A percentile compares a stretch with the other conserved stretches of the same genome.
These are phyloP conservation scores for Ramaria sp. DNA, from an alignment of 768 basidiomycete genomes.

Conservation along the genomic window DNA sequence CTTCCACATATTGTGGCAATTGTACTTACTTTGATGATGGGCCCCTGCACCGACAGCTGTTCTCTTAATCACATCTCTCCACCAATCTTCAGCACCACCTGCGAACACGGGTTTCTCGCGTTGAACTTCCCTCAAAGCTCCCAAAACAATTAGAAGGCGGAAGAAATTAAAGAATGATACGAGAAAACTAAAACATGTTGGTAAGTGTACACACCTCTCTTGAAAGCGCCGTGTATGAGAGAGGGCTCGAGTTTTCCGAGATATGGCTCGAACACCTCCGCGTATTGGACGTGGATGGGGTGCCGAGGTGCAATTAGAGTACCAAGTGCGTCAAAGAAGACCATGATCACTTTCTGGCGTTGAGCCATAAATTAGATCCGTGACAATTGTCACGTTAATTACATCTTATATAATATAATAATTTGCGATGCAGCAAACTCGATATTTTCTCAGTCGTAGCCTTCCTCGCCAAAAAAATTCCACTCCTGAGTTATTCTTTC, in stretches of 20 bases:
- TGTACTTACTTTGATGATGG: constrained; percentile 36
- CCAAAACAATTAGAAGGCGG: not conserved
- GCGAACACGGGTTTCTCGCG: constrained; percentile 46
- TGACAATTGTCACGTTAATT: too few relatives aligned
- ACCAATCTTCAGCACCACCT: constrained; percentile 50
- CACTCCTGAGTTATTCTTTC: too few relatives aligned
- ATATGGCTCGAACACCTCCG: constrained; percentile 54
- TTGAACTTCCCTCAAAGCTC: constrained; percentile 43
- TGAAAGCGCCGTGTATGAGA: constrained; percentile 46
- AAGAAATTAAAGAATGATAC: not conserved
- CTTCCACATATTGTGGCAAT: too few relatives aligned
- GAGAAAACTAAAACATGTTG: not conserved
- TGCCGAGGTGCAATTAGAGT: constrained; percentile 62
- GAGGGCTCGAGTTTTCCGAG: constrained; percentile 49
- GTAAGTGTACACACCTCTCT: constrained; percentile 12
- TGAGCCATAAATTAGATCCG: too few relatives aligned
- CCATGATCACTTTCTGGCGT: constrained; percentile 23
- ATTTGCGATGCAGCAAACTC: too few relatives aligned
- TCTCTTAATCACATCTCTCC: constrained; percentile 63
- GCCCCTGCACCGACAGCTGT: constrained; percentile 73
- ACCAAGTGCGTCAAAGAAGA: constrained; percentile 71
- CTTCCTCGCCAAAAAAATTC: too few relatives aligned
- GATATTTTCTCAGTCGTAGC: too few relatives aligned
- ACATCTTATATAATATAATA: too few relatives aligned
- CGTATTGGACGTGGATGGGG: constrained; percentile 58